A percentile compares a stretch with the other conserved stretches of the same genome.
Evolutionary conservation across 306 rosid genomes (phyloP).

Genomic region (Castanea sativa): DNA sequence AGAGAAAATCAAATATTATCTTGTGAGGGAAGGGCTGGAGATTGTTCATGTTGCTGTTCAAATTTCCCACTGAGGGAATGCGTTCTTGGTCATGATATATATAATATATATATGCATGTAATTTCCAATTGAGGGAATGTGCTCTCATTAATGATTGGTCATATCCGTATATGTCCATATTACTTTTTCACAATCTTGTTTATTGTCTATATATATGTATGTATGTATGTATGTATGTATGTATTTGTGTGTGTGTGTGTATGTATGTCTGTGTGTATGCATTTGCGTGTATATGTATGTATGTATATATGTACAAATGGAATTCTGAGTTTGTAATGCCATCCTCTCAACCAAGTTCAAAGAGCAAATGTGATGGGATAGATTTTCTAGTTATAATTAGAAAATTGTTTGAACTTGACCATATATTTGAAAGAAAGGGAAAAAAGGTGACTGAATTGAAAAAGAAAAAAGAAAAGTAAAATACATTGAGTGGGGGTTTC

Average conservation of each 20-base stretch:
- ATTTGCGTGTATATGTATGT: too few species aligned
- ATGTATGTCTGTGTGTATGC: too few species aligned
- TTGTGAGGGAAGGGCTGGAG: neutral
- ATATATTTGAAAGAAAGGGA: neutral
- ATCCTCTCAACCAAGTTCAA: neutral
- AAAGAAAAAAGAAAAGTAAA: neutral
- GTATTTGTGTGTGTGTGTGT: too few species aligned
- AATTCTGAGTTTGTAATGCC: neutral
- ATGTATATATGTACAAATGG: too few species aligned
- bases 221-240: neutral
- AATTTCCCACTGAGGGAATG: slow-evolving; percentile 3
- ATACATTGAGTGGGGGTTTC: neutral
- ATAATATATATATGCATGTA: neutral
- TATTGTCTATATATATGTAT: neutral
- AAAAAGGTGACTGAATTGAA: neutral
- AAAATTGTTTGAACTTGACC: neutral
- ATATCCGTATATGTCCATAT: neutral
- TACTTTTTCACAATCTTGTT: neutral
- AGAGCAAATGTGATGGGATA: neutral
- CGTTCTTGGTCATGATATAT: neutral
- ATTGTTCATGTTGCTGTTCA: neutral
- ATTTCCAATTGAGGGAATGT: slow-evolving; percentile 1
- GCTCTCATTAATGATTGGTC: neutral
- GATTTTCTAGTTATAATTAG: too few species aligned
- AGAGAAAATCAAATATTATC: too few species aligned